phyloP scores from a whole-genome alignment of 805 yeast genomes.

The Vanderwaltozyma polyspora region DNA sequence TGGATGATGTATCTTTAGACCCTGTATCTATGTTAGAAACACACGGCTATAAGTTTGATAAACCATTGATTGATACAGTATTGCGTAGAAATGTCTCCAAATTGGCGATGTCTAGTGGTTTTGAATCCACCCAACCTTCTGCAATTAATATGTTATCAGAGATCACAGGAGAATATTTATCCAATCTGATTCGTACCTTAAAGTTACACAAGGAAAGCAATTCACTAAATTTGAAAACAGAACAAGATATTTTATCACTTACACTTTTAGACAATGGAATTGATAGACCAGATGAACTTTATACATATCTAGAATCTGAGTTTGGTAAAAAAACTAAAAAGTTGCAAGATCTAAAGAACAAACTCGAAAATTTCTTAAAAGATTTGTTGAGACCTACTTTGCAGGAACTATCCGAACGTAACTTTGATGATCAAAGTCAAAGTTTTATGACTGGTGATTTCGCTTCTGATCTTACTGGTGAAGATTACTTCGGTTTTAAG shows the following conservation, averaged over 20 bases:
- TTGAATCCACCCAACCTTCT: conserved; percentile 66
- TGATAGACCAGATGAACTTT: conserved; percentile 63
- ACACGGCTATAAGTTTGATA: conserved; percentile 45
- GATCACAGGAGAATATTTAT: conserved; percentile 68
- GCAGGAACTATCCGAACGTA: conserved; percentile 62
- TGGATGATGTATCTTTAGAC: conserved; percentile 64
- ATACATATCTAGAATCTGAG: conserved; percentile 62
- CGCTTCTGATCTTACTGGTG: conserved; percentile 77
- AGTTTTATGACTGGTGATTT: conserved; percentile 93
- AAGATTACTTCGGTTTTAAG: conserved; percentile 94
- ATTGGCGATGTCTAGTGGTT: conserved; percentile 83
- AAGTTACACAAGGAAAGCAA: conserved; percentile 60
- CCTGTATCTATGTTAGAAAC: conserved; percentile 64
- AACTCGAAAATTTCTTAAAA: conserved; percentile 60
- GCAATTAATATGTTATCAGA: conserved; percentile 77
- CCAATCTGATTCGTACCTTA: conserved; percentile 60
- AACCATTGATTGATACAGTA: conserved; percentile 52
- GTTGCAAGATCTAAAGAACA: conserved; percentile 53
- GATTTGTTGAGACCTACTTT: conserved; percentile 72
- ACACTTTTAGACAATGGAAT: conserved; percentile 81
- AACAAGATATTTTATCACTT: conserved; percentile 41
- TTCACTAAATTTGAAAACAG: conserved; percentile 25
- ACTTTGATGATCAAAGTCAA: conserved; percentile 82
- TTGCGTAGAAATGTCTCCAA: conserved; percentile 63
- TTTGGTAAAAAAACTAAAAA: conserved; percentile 58